Percentiles rank a stretch among this genome's conserved stretches.
These are phyloP conservation scores for Crepidotus variabilis DNA, from an alignment of 768 basidiomycete species.

Conservation along the genomic window DNA sequence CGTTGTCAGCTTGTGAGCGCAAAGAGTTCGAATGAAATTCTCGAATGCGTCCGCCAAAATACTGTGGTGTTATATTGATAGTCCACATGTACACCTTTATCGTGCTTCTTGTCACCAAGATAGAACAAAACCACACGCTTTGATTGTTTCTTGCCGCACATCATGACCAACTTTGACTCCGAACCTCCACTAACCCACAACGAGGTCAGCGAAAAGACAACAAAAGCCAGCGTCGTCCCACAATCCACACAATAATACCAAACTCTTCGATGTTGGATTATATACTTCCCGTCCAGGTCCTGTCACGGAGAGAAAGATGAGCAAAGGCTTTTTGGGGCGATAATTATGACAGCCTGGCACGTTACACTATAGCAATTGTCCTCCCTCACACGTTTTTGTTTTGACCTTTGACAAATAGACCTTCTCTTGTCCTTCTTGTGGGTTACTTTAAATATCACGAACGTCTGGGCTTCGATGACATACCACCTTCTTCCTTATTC, in stretches of 20 bases:
- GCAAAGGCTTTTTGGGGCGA: neutral
- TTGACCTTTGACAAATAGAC: neutral
- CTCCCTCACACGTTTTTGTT: neutral
- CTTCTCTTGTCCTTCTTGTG: neutral
- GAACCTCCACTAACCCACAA: neutral
- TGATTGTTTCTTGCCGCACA: neutral
- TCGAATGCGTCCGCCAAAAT: too few species aligned
- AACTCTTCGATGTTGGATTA: neutral
- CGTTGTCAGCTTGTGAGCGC: too few species aligned
- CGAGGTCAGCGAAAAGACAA: neutral
- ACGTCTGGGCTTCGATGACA: neutral
- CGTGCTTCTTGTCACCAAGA: neutral
- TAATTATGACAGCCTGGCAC: neutral
- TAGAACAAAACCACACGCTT: neutral
- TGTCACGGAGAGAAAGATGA: neutral
- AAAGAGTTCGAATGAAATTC: too few species aligned
- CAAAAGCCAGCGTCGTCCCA: neutral
- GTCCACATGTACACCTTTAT: neutral
- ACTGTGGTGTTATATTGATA: too few species aligned
- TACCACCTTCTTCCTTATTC: slow-evolving; percentile 1
- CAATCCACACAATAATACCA: neutral
- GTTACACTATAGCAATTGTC: neutral
- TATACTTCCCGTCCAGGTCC: neutral
- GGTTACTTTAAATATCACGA: slow-evolving; percentile 2
- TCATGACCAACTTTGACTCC: neutral